A percentile compares a stretch with the other conserved stretches of the same genome.
Evolutionary conservation across 305 asterid genomes (phyloP).

Genomic region (Rubia tinctorum): DNA sequence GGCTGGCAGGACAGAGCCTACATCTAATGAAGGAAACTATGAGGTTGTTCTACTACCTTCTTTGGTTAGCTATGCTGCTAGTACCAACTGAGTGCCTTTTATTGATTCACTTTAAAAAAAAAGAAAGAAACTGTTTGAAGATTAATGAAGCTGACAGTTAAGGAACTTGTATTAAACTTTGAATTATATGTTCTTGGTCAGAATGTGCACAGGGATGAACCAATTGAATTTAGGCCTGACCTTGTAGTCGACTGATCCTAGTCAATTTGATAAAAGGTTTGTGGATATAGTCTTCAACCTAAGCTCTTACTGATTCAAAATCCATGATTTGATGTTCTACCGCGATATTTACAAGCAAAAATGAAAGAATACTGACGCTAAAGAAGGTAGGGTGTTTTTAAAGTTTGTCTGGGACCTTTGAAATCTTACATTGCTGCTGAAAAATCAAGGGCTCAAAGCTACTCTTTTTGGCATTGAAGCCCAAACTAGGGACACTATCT

Average conservation of each 20-base stretch:
- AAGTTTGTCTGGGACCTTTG: neutral
- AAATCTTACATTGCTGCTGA: neutral
- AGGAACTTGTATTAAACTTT: neutral
- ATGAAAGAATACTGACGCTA: neutral
- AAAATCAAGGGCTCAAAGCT: neutral
- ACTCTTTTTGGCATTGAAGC: neutral
- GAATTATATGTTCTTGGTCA: neutral
- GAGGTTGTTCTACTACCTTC: conserved; percentile 42
- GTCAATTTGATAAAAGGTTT: neutral
- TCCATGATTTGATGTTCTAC: neutral
- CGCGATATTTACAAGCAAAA: neutral
- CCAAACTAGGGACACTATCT: neutral
- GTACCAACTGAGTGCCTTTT: neutral
- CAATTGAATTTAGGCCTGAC: neutral
- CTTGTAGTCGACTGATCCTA: neutral
- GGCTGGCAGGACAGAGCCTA: conserved; percentile 35
- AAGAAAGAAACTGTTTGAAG: neutral
- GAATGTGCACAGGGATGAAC: neutral
- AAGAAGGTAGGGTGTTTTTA: neutral
- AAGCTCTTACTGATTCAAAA: neutral
- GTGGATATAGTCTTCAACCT: neutral
- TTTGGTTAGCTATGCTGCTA: conserved; percentile 15
- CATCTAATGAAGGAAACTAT: conserved; percentile 42
- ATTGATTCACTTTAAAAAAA: neutral
- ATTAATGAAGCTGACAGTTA: neutral